Evolutionary conservation across 768 basidiomycete genomes (phyloP), one percentile per base, ranked within the genome.

Genomic region (Tricholoma sp.): DNA sequence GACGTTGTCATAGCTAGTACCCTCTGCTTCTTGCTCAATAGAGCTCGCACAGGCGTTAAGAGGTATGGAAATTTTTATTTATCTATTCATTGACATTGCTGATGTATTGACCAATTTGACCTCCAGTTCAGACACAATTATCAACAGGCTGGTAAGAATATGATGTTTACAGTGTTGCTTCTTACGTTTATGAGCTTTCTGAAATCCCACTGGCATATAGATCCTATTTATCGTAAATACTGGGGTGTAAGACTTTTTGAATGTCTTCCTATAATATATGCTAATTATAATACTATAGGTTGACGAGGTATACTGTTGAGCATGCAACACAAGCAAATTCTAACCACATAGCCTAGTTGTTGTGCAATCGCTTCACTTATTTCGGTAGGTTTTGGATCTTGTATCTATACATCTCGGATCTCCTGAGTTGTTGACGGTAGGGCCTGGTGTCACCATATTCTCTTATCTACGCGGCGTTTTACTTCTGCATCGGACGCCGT

Each of bases 151-250:
- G 56, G 78, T 76, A 52, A 51, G 75, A 63, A 24, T 2, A 12
- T 6, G 1, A 1, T 39, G 4, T 51, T 44, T 37, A 31, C 15
- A 9, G 8, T 34, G 28, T 34, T 20, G 39, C 20, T 12, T n/a
- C n/a, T n/a, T n/a, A n/a, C n/a, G n/a, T n/a, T n/a, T n/a, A n/a
- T n/a, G n/a, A n/a, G n/a, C n/a, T n/a, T n/a, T n/a, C n/a, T n/a
- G n/a, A n/a, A n/a, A n/a, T n/a, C n/a, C n/a, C n/a, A n/a, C n/a
- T n/a, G n/a, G n/a, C n/a, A n/a, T n/a, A n/a, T 52, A 80, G 78
- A 83, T 82, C 41, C 18, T 83, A n/a, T 84, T 81, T 63, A 75
- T 76, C 39, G 72, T 84, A 53, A 82, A 81, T 57, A 81, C 78
- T 15, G 78, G 78, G 58, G 65, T 78, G 78, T 78, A 53, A 64